phyloP scores from a whole-genome alignment of 2,329 filamentous ascomycete species.

The Aspergillus arachidicola region DNA sequence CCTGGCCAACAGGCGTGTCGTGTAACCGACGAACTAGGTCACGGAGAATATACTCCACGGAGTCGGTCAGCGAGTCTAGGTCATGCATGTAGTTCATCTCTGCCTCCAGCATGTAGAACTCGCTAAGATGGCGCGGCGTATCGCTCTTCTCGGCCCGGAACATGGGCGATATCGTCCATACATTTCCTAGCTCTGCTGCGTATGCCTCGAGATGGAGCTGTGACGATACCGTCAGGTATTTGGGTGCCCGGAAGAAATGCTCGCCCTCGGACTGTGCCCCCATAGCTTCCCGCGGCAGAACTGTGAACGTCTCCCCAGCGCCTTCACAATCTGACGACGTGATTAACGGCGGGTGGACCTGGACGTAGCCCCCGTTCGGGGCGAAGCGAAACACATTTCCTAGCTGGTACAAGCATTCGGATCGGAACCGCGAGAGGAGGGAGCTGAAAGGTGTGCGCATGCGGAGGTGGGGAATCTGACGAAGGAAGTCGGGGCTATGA shows the following conservation, averaged over 20 bases:
- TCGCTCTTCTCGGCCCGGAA: constrained; percentile 94
- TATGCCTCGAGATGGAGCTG: constrained; percentile 94
- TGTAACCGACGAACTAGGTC: constrained; percentile 55
- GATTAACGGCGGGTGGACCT: constrained; percentile 90
- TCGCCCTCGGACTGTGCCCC: constrained; percentile 39
- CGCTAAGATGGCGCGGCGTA: constrained; percentile 88
- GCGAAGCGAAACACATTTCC: constrained; percentile 71
- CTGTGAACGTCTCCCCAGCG: constrained; percentile 86
- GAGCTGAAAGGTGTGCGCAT: constrained; percentile 79
- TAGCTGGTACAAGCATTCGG: constrained; percentile 72
- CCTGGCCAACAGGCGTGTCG: constrained; percentile 54
- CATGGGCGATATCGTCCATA: constrained; percentile 92
- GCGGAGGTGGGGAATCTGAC: constrained; percentile 84
- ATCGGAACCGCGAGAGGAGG: constrained; percentile 78
- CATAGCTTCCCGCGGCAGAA: constrained; percentile 53
- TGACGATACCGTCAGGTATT: constrained; percentile 93
- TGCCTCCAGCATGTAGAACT: constrained; percentile 98
- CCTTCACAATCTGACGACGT: constrained; percentile 98
- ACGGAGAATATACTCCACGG: constrained; percentile 78
- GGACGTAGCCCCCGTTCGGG: constrained; percentile 59
- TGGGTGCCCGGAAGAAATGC: constrained; percentile 80
- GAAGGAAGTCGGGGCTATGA: constrained; percentile 84
- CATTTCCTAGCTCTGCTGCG: constrained; percentile 81
- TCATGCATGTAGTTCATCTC: constrained; percentile 79
- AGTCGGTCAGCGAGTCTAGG: constrained; percentile 71